Evolutionary conservation across 2,329 filamentous ascomycete species (phyloP).

Genomic region (Lithohypha guttulata): DNA sequence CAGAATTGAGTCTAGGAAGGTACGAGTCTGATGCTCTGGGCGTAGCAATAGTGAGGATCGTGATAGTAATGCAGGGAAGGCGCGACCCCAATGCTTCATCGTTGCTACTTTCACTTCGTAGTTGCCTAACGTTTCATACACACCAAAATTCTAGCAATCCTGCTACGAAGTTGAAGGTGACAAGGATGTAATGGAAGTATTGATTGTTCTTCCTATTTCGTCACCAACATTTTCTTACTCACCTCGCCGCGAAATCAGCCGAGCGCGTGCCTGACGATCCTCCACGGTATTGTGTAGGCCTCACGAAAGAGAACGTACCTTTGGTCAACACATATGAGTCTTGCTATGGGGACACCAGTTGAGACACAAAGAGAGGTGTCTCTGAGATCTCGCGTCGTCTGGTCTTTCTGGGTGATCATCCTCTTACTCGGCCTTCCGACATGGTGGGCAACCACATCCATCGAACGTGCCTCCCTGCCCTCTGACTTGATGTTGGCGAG

Average conservation of each 20-base stretch:
- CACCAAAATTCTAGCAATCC: no score
- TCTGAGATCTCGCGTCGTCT: slow-evolving; percentile 62
- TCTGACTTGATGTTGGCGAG: slow-evolving; percentile 75
- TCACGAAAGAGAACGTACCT: no score
- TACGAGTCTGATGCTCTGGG: slow-evolving; percentile 11
- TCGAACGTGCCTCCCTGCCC: slow-evolving; percentile 76
- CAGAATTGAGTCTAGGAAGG: slow-evolving; percentile 19
- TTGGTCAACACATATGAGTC: no score
- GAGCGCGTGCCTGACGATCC: no score
- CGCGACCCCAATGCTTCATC: background rate
- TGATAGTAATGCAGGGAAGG: background rate
- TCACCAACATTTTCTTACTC: no score
- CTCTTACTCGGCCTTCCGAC: slow-evolving; percentile 75
- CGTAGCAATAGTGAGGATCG: background rate
- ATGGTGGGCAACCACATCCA: slow-evolving; percentile 93
- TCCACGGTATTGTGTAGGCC: no score
- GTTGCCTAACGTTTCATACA: no score
- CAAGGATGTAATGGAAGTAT: no score
- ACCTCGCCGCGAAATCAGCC: no score
- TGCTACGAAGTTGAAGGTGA: no score
- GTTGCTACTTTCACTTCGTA: background rate
- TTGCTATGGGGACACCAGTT: slow-evolving; percentile 51
- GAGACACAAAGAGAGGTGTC: slow-evolving; percentile 61
- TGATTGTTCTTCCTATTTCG: no score
- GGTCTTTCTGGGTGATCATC: slow-evolving; percentile 86